phyloP scores from a whole-genome alignment of 176 grass and related monocot genomes.

The Pontederia paniculata region DNA sequence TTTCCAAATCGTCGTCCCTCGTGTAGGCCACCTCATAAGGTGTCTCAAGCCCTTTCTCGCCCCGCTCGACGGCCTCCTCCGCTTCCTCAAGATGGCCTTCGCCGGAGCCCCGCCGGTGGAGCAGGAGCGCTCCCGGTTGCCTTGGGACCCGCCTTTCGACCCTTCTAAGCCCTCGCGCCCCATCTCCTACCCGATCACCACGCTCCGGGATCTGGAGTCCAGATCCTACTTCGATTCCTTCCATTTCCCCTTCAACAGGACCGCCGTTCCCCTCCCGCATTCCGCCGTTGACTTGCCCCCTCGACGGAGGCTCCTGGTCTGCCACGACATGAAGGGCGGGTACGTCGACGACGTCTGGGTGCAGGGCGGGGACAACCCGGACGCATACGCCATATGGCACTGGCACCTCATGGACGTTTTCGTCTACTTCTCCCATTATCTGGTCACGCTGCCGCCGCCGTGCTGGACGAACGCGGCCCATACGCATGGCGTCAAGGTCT shows the following conservation, averaged over 20 bases:
- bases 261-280: conserved; percentile 29
- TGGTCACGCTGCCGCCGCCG: conserved; percentile 81
- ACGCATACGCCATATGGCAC: conserved; percentile 80
- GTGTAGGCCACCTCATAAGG: too few species aligned
- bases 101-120: too few species aligned
- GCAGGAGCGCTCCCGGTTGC: not conserved
- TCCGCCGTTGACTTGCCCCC: conserved; percentile 24
- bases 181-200: conserved; percentile 79
- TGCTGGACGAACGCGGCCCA: conserved; percentile 89
- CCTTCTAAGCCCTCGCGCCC: conserved; percentile 49
- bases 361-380: conserved; percentile 53
- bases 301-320: conserved; percentile 57
- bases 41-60: too few species aligned
- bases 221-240: conserved; percentile 64
- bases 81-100: too few species aligned
- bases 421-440: conserved; percentile 93
- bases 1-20: too few species aligned
- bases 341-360: conserved; percentile 60
- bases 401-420: conserved; percentile 92
- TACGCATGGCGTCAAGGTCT: conserved; percentile 82
- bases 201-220: conserved; percentile 51
- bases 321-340: conserved; percentile 84
- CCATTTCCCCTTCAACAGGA: conserved; percentile 72
- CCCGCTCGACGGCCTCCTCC: too few species aligned
- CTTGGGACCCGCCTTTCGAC: conserved; percentile 64